Percentiles rank a stretch among this genome's conserved stretches.
Evolutionary conservation across 805 yeast species (phyloP).

Genomic region (Kazachstania psychrophila): DNA sequence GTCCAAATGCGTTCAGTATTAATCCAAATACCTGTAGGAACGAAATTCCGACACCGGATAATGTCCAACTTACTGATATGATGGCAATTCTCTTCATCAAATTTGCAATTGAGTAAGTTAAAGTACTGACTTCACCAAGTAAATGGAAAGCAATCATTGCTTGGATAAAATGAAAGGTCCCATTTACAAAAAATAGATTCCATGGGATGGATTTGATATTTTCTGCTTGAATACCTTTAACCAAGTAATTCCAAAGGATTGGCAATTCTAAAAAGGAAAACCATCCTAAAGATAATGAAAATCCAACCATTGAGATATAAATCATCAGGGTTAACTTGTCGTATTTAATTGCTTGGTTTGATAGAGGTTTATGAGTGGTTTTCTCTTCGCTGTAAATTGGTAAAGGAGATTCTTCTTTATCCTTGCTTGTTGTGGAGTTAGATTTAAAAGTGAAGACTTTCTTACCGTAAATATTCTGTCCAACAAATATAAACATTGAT

Average conservation of each 20-base stretch:
- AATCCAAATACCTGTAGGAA: slow-evolving; percentile 43
- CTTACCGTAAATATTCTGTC: slow-evolving; percentile 81
- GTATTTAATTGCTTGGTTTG: slow-evolving; percentile 35
- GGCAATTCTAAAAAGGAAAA: slow-evolving; percentile 58
- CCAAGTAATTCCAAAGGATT: slow-evolving; percentile 14
- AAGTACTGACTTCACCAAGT: slow-evolving; percentile 71
- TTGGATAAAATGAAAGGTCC: slow-evolving; percentile 70
- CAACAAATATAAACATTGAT: slow-evolving; percentile 68
- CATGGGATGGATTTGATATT: slow-evolving; percentile 33
- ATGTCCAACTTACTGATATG: slow-evolving; percentile 66
- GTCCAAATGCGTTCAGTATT: slow-evolving; percentile 42
- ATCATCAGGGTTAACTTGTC: slow-evolving; percentile 75
- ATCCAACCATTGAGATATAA: slow-evolving; percentile 70
- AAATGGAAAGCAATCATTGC: slow-evolving; percentile 74
- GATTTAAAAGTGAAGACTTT: slow-evolving; percentile 51
- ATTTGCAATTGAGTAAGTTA: slow-evolving; percentile 78
- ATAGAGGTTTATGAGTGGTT: not conserved
- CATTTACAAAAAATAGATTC: slow-evolving; percentile 52
- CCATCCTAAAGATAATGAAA: slow-evolving; percentile 60
- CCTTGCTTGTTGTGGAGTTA: not conserved
- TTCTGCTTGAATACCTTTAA: slow-evolving; percentile 14
- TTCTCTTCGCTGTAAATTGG: slow-evolving; percentile 11
- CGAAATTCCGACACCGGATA: slow-evolving; percentile 44
- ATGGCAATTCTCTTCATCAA: slow-evolving; percentile 83
- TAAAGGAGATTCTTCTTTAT: slow-evolving; percentile 14